These are phyloP conservation scores for Salix arbutifolia DNA, from an alignment of 345 rosid species.

Conservation along the genomic window DNA sequence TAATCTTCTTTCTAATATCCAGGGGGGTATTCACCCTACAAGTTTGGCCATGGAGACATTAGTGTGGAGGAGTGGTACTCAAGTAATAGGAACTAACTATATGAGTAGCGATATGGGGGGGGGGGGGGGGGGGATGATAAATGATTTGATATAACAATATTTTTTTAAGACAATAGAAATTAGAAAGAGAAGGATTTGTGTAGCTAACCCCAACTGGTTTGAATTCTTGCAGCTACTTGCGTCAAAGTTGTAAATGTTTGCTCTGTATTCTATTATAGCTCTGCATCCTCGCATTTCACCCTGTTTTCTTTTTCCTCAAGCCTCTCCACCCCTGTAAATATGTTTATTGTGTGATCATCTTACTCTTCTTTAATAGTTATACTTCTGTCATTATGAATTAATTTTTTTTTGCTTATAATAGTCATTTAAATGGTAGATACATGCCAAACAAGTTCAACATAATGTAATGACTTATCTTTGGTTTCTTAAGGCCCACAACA, in stretches of 20 bases:
- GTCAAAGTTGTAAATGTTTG: neutral
- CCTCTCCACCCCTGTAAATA: neutral
- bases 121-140: no score
- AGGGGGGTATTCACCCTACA: no score
- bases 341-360: neutral
- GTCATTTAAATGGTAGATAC: neutral
- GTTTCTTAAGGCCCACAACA: conserved; percentile 31
- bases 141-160: no score
- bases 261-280: neutral
- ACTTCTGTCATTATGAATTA: neutral
- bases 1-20: no score
- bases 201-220: neutral
- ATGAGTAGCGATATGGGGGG: no score
- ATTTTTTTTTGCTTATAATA: neutral
- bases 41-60: no score
- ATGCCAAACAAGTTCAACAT: neutral
- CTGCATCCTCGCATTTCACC: neutral
- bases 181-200: no score
- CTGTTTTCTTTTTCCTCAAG: neutral
- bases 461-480: neutral
- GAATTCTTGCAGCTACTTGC: neutral
- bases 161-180: no score
- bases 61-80: no score
- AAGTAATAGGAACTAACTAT: no score
- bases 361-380: neutral